phyloP scores from a whole-genome alignment of 1,284 basidiomycete species.

The Schizophyllum amplum region DNA sequence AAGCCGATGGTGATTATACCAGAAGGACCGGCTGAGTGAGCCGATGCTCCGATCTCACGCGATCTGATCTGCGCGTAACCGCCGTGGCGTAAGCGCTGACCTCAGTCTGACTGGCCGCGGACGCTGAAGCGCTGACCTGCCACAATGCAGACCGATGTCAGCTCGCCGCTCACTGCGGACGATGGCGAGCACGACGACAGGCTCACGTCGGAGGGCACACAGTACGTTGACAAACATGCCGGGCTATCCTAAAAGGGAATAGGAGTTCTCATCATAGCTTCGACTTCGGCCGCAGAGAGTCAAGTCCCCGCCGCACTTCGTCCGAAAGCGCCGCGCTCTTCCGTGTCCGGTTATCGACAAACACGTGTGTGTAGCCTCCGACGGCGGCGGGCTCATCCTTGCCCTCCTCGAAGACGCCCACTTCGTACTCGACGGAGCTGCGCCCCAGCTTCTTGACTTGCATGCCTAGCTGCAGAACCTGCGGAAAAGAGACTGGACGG shows the following conservation, averaged over 20 bases:
- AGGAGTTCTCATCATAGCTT: neutral
- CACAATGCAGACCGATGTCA: too few relatives aligned
- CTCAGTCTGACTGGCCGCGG: neutral
- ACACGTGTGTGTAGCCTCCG: conserved; percentile 77
- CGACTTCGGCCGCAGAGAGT: neutral
- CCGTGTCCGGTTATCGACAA: conserved; percentile 50
- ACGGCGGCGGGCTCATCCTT: conserved; percentile 47
- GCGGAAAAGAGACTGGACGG: conserved; percentile 59
- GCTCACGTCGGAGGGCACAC: neutral
- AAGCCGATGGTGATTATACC: neutral
- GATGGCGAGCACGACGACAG: neutral
- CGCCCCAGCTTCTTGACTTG: conserved; percentile 55
- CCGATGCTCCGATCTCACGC: neutral
- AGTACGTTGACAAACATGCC: too few relatives aligned
- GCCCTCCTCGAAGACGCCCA: conserved; percentile 58
- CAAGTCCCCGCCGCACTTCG: conserved; percentile 33
- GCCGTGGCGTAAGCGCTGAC: neutral
- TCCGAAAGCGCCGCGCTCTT: conserved; percentile 41
- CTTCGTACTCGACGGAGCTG: conserved; percentile 69
- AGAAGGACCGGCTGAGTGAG: neutral
- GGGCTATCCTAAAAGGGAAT: neutral
- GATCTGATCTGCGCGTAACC: neutral
- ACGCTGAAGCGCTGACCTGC: too few relatives aligned
- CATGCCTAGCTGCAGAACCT: conserved; percentile 57
- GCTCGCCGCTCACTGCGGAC: neutral